Base-by-base conservation (phyloP, 2,329 filamentous ascomycete genomes). In the Herpomyces periplanetae region DNA sequence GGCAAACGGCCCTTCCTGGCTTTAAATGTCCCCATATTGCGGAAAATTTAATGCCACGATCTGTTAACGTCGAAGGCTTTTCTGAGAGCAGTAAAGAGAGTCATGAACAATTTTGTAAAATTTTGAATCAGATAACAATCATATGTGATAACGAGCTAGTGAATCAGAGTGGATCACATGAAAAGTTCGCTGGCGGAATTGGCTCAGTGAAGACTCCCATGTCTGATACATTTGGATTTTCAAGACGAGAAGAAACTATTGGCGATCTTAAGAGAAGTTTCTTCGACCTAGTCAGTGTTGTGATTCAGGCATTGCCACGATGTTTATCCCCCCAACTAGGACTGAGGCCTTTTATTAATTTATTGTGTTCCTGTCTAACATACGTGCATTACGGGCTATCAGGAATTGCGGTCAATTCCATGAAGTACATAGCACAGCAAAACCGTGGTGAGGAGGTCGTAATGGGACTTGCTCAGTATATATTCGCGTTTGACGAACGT, bases 121-220 rank as follows among this genome's bases (percentile, higher is more conserved):
- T 96, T 10, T 43, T 96, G 4, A 80, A 75, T 11, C 84, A 87
- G 34, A 84, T 96, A 21, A 87, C 73, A 2, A 64, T 91, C 17
- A 61, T 91, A 13, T 96, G 80, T 37, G 80, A 96, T 36, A 80
- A 87, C 30, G 65, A 75, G 0, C 96, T 96, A 40, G 84, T 80
- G 19, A 80, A 80, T 1, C 80, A 96, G 40, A 80, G 75, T 13
- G 68, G 69, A 0, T 40, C 91, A 18, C 80, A 96, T 31, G 84
- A 96, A 36, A 91, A 88, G 33, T 87, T 91, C 34, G 65, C 53
- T 24, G 59, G 63, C 17, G 55, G 64, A 5, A n/a, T n/a, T n/a
- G n/a, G n/a, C n/a, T 64, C 65, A 0, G 73, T 80, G 0, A 91
- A 91, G 37, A 96, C 80, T 0, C 80, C 84, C 2, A 75, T 91